Evolutionary conservation across 2,329 filamentous ascomycete genomes (phyloP).

Genomic region (Paraphaeosphaeria minitans): DNA sequence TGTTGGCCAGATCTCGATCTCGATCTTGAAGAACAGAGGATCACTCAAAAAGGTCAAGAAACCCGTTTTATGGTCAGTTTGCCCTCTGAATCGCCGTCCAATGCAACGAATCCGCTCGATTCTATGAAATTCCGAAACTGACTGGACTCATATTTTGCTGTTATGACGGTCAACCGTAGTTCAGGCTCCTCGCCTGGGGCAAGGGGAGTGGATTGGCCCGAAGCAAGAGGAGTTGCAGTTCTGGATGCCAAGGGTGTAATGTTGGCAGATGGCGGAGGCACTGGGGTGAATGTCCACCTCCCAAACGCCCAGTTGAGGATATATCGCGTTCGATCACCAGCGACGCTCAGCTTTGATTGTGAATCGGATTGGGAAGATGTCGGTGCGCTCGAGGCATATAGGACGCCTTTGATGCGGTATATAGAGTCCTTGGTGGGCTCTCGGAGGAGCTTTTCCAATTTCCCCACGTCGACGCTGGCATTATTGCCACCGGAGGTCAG

Average conservation of each 20-base stretch:
- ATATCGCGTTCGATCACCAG: conserved; percentile 61
- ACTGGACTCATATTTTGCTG: conserved; percentile 72
- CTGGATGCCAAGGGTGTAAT: conserved; percentile 28
- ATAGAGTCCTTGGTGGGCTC: conserved; percentile 88
- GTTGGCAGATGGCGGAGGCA: conserved; percentile 40
- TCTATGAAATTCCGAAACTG: conserved; percentile 80
- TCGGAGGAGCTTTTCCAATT: conserved; percentile 61
- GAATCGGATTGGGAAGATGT: conserved; percentile 52
- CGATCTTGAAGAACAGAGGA: background rate
- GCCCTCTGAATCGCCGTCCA: conserved; percentile 29
- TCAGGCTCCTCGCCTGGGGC: conserved; percentile 59
- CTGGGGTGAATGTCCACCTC: conserved; percentile 84
- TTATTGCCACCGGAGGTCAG: conserved; percentile 58
- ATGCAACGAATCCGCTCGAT: conserved; percentile 52
- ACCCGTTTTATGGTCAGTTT: conserved; percentile 27
- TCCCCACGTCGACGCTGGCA: conserved; percentile 65
- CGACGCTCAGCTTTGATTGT: conserved; percentile 43
- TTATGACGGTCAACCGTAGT: conserved; percentile 75
- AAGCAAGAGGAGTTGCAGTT: conserved; percentile 26
- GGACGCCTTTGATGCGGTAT: conserved; percentile 86
- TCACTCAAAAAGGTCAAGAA: conserved; percentile 2
- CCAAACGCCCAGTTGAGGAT: conserved; percentile 99
- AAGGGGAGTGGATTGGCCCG: conserved; percentile 28
- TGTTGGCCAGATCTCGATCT: background rate
- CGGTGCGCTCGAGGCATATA: conserved; percentile 55